Base-by-base conservation (phyloP, 176 grass and related monocot genomes). In the Alopecurus myosuroides region DNA sequence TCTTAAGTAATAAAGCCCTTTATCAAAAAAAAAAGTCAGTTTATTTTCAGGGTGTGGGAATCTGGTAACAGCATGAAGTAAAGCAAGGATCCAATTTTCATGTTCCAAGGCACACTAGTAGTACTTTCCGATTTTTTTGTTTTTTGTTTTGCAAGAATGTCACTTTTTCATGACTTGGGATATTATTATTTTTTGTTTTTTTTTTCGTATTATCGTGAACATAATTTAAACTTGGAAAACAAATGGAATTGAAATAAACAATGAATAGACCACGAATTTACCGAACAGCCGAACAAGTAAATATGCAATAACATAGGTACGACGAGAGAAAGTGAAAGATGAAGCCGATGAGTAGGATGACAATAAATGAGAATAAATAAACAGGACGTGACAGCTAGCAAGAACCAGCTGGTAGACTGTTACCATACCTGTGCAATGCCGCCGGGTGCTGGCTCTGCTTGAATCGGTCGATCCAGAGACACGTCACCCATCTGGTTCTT, bases 381-480 rank as follows among this genome's bases (percentile, higher is more conserved):
- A 49, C n/a, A 76, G 12, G 33, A 58, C 23, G 40, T 11, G 15
- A 0, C 39, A 77, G 26, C 2, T 14, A 61, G 44, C 1, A 37
- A 68, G 73, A 69, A 31, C 23, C 45, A n/a, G 3, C 15, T 3
- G 20, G 14, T 67, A 7, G 60, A 30, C 15, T 51, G 34, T 25
- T 82, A 90, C 88, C 84, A n/a, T n/a, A n/a, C n/a, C n/a, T 78
- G 56, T 0, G 78, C 62, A 73, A 71, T 82, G 88, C 63, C 52
- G 66, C 33, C 50, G 28, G 83, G 39, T 61, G 53, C 65, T 61
- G 73, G 73, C 8, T 82, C 64, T 14, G 83, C 73, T 8, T 90
- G 78, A 11, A 86, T 64, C 25, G 79, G 26, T 62, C 64, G 78
- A 64, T 86, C 77, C 79, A 90, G 76, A 11, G 84, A 78, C 35